These are phyloP conservation scores for Geranomyces variabilis DNA, from an alignment of 192 early-diverging fungal species.

Conservation along the genomic window DNA sequence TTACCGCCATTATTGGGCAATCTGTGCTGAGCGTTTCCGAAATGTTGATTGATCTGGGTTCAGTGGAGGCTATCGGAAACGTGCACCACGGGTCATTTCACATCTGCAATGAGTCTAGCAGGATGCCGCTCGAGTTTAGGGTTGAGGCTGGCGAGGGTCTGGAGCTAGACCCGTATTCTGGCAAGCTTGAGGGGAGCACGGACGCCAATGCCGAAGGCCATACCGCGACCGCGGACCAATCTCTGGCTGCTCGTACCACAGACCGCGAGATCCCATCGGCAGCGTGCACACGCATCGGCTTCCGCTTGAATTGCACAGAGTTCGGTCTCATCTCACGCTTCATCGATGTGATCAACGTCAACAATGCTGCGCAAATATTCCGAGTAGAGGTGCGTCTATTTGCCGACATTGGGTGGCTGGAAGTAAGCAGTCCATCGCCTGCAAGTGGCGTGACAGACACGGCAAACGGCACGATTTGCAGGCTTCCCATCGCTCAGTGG, in stretches of 20 bases:
- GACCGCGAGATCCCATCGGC: background rate
- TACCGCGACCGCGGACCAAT: background rate
- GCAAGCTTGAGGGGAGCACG: constrained; percentile 20
- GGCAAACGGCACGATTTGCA: background rate
- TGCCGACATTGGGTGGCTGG: constrained; percentile 59
- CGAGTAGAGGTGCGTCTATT: constrained; percentile 71
- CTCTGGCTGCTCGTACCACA: background rate
- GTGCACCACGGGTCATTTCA: constrained; percentile 65
- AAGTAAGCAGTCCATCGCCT: background rate
- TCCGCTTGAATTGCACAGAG: constrained; percentile 57
- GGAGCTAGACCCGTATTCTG: constrained; percentile 20
- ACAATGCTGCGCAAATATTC: constrained; percentile 67
- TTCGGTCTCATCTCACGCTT: constrained; percentile 66
- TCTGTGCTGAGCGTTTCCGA: constrained; percentile 73
- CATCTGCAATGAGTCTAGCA: constrained; percentile 69
- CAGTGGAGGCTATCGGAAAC: constrained; percentile 47
- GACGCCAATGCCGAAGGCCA: background rate
- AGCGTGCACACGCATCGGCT: constrained; percentile 47
- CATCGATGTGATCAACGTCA: constrained; percentile 69
- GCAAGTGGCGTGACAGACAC: background rate
- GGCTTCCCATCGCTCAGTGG: background rate
- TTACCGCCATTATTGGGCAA: constrained; percentile 78
- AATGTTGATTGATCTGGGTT: constrained; percentile 70
- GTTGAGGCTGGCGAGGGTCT: constrained; percentile 5
- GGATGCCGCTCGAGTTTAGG: constrained; percentile 67